Conservation (phyloP, 495 filamentous ascomycete species). For the Cudoniella acicularis region DNA sequence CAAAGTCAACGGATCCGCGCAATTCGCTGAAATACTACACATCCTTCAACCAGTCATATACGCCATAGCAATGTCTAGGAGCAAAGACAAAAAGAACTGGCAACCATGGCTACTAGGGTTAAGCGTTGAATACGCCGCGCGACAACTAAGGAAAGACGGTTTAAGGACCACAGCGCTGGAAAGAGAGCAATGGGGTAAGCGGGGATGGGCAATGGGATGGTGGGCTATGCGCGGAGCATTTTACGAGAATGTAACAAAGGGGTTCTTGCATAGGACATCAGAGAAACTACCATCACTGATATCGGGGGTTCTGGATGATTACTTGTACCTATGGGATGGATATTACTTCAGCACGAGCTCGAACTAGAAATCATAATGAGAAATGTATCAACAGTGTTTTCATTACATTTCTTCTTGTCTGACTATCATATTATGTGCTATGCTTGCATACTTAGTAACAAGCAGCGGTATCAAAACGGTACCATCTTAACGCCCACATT, state of each 20-base stretch:
- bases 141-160: constrained; percentile 74
- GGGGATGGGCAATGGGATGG: constrained; percentile 89
- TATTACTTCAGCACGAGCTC: constrained; percentile 69
- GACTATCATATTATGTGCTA: no score
- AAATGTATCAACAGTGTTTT: neutral
- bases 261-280: constrained; percentile 57
- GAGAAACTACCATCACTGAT: constrained; percentile 77
- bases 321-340: constrained; percentile 96
- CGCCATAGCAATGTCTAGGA: constrained; percentile 75
- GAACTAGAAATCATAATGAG: constrained; percentile 17
- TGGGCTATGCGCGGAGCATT: constrained; percentile 95
- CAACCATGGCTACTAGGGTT: constrained; percentile 87
- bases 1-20: constrained; percentile 63
- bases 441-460: no score
- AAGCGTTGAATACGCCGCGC: constrained; percentile 79
- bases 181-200: constrained; percentile 77
- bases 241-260: constrained; percentile 91
- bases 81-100: constrained; percentile 66
- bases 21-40: constrained; percentile 82
- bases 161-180: constrained; percentile 79
- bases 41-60: constrained; percentile 88
- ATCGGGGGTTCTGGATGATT: constrained; percentile 83
- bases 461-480: no score
- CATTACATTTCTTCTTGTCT: no score
- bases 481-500: no score